Conservation (phyloP, 1,284 basidiomycete genomes). For the Pterulicium gracile region DNA sequence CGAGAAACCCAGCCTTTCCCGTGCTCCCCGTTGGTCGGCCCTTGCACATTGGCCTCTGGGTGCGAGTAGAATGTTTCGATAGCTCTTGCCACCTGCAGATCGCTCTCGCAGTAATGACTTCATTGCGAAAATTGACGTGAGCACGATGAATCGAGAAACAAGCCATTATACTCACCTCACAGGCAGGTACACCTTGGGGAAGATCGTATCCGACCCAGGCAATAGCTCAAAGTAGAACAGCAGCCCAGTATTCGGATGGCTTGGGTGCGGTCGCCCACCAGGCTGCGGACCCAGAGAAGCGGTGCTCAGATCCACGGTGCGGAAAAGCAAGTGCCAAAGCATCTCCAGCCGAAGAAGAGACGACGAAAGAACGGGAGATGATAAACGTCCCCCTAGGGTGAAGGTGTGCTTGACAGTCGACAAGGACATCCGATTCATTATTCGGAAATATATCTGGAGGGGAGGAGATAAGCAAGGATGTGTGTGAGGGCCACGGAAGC, state of each 20-base stretch:
- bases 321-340: not conserved
- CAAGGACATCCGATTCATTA: not conserved
- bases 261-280: not conserved
- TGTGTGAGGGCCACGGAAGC: not conserved
- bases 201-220: not conserved
- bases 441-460: not conserved
- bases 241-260: not conserved
- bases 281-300: not conserved
- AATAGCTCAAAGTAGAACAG: not conserved
- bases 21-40: not conserved
- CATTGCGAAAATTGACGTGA: not conserved
- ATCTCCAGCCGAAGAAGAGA: not conserved
- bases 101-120: not conserved
- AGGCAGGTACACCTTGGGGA: conserved; percentile 1
- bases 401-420: not conserved
- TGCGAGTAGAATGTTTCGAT: not conserved
- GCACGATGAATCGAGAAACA: not conserved
- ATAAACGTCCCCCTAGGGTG: not conserved
- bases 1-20: not conserved
- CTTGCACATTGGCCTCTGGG: not conserved
- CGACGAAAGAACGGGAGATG: not conserved
- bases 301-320: not conserved
- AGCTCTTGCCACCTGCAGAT: not conserved
- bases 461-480: not conserved
- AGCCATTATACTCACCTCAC: not conserved